Evolutionary conservation across 139 green algal species (phyloP).

Genomic region (Tetradesmus obliquus): DNA sequence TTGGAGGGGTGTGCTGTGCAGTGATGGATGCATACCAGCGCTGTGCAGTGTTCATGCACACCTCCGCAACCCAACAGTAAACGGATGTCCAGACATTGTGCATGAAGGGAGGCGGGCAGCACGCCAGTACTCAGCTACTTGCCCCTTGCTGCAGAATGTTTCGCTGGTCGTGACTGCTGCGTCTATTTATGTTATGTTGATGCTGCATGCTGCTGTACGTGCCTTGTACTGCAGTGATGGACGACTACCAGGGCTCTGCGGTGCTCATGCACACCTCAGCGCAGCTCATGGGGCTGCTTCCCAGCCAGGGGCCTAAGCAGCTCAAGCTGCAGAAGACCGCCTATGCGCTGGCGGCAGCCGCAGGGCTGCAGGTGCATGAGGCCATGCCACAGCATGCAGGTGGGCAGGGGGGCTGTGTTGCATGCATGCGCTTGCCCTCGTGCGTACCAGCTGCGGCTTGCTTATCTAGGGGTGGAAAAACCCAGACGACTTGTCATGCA

Average conservation of each 20-base stretch:
- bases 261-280: constrained; percentile 25
- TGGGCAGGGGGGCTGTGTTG: too few species aligned
- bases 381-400: background rate
- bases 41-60: too few species aligned
- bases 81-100: too few species aligned
- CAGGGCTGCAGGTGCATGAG: background rate
- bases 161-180: background rate
- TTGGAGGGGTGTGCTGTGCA: too few species aligned
- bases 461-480: too few species aligned
- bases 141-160: background rate
- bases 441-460: too few species aligned
- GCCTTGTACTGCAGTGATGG: background rate
- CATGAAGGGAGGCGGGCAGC: too few species aligned
- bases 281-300: constrained; percentile 4
- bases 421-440: too few species aligned
- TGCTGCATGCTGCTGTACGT: background rate
- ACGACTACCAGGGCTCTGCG: background rate
- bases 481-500: too few species aligned
- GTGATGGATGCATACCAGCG: too few species aligned
- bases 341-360: constrained; percentile 5
- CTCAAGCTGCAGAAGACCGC: constrained; percentile 13
- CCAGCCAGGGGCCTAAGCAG: background rate
- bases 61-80: too few species aligned
- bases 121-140: too few species aligned
- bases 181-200: background rate